Conservation (phyloP, 495 filamentous ascomycete genomes). For the Xylaria longipes region DNA sequence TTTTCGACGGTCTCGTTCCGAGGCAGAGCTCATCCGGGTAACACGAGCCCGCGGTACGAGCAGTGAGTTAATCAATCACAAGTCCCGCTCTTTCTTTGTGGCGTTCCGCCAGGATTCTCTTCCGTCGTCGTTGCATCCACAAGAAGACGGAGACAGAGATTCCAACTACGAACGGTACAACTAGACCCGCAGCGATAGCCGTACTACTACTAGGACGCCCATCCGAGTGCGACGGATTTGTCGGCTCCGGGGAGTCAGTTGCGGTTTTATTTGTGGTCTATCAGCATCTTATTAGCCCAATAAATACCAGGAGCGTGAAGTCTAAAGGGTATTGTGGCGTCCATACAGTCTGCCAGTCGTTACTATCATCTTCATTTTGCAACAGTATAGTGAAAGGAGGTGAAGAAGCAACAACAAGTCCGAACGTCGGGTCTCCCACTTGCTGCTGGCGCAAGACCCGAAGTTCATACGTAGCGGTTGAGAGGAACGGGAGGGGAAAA, state of each 20-base stretch:
- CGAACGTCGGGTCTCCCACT: constrained; percentile 19
- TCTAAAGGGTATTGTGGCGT: background rate
- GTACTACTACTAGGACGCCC: constrained; percentile 33
- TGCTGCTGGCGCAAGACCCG: constrained; percentile 37
- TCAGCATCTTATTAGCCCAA: constrained; percentile 7
- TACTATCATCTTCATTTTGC: constrained; percentile 23
- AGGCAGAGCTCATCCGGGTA: background rate
- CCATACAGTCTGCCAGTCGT: constrained; percentile 12
- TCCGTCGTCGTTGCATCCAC: constrained; percentile 34
- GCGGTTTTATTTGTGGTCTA: constrained; percentile 27
- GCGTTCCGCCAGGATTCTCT: constrained; percentile 29
- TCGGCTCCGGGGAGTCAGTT: constrained; percentile 31
- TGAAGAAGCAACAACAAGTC: constrained; percentile 26
- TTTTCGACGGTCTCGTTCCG: background rate
- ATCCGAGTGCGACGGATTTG: constrained; percentile 21
- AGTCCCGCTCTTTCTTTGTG: constrained; percentile 36
- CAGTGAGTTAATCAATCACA: constrained; percentile 31
- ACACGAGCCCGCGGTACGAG: background rate
- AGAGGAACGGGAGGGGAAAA: constrained; percentile 46
- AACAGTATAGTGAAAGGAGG: constrained; percentile 32
- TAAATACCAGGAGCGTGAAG: constrained; percentile 3
- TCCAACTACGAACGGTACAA: constrained; percentile 35
- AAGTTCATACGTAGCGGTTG: constrained; percentile 47
- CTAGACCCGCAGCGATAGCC: constrained; percentile 36
- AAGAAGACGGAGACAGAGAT: constrained; percentile 34